Evolutionary conservation across 108 stramenopile species (phyloP).

Genomic region (Nannochloropsis salina): DNA sequence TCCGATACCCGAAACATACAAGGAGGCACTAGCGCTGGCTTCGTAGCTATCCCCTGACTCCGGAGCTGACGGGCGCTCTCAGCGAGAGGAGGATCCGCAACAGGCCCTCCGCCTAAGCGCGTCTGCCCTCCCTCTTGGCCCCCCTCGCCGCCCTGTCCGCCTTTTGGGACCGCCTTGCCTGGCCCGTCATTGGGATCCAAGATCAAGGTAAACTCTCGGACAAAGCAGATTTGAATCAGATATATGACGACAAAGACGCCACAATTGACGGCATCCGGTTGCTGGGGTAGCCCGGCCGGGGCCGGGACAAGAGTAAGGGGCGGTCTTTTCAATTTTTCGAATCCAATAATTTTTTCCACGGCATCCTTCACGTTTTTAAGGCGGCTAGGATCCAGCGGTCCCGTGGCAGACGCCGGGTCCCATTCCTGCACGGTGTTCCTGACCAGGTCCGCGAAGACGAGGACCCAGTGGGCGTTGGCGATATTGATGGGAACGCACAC

Average conservation of each 20-base stretch:
- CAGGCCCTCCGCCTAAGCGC: too few species aligned
- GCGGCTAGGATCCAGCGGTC: neutral
- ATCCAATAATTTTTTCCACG: neutral
- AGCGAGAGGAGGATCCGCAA: too few species aligned
- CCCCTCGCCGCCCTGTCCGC: too few species aligned
- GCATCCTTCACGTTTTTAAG: slow-evolving; percentile 9
- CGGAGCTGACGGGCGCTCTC: too few species aligned
- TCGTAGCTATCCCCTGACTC: too few species aligned
- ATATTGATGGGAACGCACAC: slow-evolving; percentile 1
- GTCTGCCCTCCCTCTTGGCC: too few species aligned
- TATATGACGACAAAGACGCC: neutral
- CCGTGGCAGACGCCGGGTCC: neutral
- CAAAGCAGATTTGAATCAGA: neutral
- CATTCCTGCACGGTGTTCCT: slow-evolving; percentile 1
- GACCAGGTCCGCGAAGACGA: neutral
- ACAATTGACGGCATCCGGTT: slow-evolving; percentile 4
- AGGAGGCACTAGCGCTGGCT: neutral
- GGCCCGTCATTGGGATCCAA: too few species aligned
- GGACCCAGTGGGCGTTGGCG: neutral
- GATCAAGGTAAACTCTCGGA: neutral
- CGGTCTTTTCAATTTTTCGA: neutral
- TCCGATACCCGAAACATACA: slow-evolving; percentile 2
- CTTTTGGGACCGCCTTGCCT: too few species aligned
- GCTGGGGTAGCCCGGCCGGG: neutral
- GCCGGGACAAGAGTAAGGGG: neutral